Evolutionary conservation across 192 early-diverging fungal genomes (phyloP).

Genomic region (Backusella morwellensis): DNA sequence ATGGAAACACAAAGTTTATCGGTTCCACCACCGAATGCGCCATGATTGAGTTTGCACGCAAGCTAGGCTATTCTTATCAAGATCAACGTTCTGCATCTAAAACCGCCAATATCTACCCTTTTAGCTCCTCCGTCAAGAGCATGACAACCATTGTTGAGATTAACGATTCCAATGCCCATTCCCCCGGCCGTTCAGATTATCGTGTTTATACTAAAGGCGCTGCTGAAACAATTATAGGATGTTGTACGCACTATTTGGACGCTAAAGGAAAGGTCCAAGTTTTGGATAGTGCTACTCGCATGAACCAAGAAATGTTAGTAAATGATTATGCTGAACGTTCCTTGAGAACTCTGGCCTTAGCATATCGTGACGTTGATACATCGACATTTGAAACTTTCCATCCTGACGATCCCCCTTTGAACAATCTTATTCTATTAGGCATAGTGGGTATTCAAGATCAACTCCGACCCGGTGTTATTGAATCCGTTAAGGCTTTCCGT

Average conservation of each 20-base stretch:
- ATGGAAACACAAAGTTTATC: constrained; percentile 57
- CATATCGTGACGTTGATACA: constrained; percentile 68
- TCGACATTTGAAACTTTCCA: constrained; percentile 38
- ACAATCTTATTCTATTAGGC: constrained; percentile 61
- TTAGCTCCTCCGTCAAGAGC: constrained; percentile 86
- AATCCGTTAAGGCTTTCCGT: constrained; percentile 74
- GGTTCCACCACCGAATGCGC: constrained; percentile 85
- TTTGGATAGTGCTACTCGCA: constrained; percentile 43
- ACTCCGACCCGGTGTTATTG: constrained; percentile 75
- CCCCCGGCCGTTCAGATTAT: constrained; percentile 33
- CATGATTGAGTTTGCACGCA: constrained; percentile 63
- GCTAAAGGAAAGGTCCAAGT: constrained; percentile 44
- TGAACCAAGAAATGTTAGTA: constrained; percentile 51
- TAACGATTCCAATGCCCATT: constrained; percentile 15
- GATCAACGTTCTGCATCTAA: constrained; percentile 43
- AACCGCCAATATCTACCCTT: constrained; percentile 75
- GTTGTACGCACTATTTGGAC: constrained; percentile 63
- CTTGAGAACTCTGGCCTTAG: constrained; percentile 74
- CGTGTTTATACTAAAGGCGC: constrained; percentile 78
- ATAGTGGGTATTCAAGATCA: constrained; percentile 90
- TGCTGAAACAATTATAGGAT: constrained; percentile 69
- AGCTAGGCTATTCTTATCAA: constrained; percentile 63
- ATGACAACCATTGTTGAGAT: constrained; percentile 74
- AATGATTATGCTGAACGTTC: constrained; percentile 60
- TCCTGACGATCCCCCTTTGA: constrained; percentile 49